These are phyloP conservation scores for Yamadazyma buinensis DNA, from an alignment of 1,139 yeast species.

Conservation along the genomic window DNA sequence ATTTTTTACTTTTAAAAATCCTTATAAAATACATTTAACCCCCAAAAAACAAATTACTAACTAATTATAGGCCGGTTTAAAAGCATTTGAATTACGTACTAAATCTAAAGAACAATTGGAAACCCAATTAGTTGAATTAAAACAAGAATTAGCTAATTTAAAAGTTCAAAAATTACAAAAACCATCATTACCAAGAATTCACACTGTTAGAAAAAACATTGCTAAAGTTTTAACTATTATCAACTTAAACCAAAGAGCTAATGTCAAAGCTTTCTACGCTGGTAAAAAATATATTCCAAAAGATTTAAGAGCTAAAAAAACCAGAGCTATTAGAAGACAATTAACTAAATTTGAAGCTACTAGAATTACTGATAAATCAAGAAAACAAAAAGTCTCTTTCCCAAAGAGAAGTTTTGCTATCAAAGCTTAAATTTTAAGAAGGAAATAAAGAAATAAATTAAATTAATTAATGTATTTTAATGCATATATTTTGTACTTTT, in stretches of 20 bases:
- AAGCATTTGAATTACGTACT: slow-evolving; percentile 95
- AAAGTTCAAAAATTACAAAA: slow-evolving; percentile 93
- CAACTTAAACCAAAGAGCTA: slow-evolving; percentile 95
- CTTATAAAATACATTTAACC: too few species aligned
- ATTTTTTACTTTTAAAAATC: too few species aligned
- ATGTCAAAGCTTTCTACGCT: slow-evolving; percentile 91
- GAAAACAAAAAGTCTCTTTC: slow-evolving; percentile 91
- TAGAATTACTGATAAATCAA: slow-evolving; percentile 81
- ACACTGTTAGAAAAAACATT: slow-evolving; percentile 96
- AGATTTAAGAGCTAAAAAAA: slow-evolving; percentile 99
- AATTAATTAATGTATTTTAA: slow-evolving; percentile 6
- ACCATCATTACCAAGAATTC: slow-evolving; percentile 92
- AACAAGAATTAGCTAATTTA: slow-evolving; percentile 94
- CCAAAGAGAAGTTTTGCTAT: slow-evolving; percentile 98
- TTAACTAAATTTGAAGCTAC: slow-evolving; percentile 84
- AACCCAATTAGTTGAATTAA: slow-evolving; percentile 89
- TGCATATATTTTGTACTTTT: neutral
- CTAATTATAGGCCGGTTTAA: slow-evolving; percentile 71
- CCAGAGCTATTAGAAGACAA: slow-evolving; percentile 99
- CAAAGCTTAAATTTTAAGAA: slow-evolving; percentile 64
- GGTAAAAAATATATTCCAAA: slow-evolving; percentile 98
- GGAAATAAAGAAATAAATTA: slow-evolving; percentile 20
- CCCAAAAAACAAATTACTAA: slow-evolving; percentile 12
- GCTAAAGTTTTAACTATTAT: slow-evolving; percentile 97
- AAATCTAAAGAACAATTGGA: slow-evolving; percentile 97